Evolutionary conservation across 192 early-diverging fungal species (phyloP), one percentile per base, ranked within the genome.

Genomic region (Mortierella alpina): DNA sequence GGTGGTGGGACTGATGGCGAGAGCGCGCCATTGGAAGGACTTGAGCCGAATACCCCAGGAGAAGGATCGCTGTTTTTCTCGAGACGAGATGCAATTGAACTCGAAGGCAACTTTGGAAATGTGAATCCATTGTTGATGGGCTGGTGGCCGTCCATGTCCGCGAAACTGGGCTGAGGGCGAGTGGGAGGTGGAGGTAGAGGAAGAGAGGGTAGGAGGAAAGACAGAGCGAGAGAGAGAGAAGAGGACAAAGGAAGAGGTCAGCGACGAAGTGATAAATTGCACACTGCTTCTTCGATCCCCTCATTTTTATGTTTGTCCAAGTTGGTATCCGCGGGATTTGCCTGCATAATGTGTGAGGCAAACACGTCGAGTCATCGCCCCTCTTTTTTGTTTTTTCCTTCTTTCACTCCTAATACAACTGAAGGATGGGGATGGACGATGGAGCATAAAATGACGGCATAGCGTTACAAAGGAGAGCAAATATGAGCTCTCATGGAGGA

Each of bases 61-160:
- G 51, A 45, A 22, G 44, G 49, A 14, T 70, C 49, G 59, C 11
- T 4, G 48, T 60, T n/a, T 15, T 61, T 70, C 20, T 49, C 59
- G 2, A 70, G 49, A 11, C 54, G 60, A 3, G 73, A 20, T 40
- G 50, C 63, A 41, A 65, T 52, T 31, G 63, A 65, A n/a, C 63
- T 59, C 39, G 66, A 57, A 31, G 63, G 59, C 5, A 61, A 51
- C 59, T 61, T 75, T 58, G 61, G 66, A n/a, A 69, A 42, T 57
- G 52, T 63, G 61, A 57, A 75, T 18, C 73, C 66, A 68, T 72
- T 64, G 55, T 44, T 65, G 71, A 62, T 71, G 60, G 65, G 10
- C 40, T 50, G 55, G 47, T 56, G 55, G 41, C 62, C 49, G 71
- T 65, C 56, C 71, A 73, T 70, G 40, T 12, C n/a, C 13, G 17